A percentile compares a stretch with the other conserved stretches of the same genome.
phyloP scores from a whole-genome alignment of 495 filamentous ascomycete species.

The Neurospora sp. region DNA sequence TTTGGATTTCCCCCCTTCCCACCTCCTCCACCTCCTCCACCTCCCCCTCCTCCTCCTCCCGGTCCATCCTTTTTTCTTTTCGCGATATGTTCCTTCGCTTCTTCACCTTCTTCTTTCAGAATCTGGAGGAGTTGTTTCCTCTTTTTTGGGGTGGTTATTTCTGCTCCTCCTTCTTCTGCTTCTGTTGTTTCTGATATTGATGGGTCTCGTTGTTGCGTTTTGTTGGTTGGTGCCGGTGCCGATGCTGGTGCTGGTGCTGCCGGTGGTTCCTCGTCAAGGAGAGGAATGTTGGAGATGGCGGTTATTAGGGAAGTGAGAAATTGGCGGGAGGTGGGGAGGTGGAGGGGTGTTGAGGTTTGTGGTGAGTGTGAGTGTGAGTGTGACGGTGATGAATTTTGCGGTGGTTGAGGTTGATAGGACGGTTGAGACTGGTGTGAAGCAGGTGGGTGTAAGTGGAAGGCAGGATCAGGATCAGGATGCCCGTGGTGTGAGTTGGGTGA shows the following conservation, averaged over 20 bases:
- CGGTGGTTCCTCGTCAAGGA: conserved; percentile 1
- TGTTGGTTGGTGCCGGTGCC: no score
- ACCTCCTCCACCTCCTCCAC: no score
- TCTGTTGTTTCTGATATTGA: not conserved
- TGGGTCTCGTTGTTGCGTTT: no score
- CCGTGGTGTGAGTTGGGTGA: not conserved
- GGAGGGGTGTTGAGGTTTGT: not conserved
- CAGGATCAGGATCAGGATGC: not conserved
- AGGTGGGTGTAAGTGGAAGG: not conserved
- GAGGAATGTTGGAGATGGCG: conserved; percentile 30
- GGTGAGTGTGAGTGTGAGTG: not conserved
- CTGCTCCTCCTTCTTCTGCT: not conserved
- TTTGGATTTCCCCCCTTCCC: conserved; percentile 12
- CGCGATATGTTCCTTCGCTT: no score
- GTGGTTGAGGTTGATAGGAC: not conserved
- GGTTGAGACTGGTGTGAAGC: not conserved
- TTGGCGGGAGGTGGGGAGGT: conserved; percentile 28
- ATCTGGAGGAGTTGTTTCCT: not conserved
- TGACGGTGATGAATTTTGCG: not conserved
- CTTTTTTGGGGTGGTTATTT: no score
- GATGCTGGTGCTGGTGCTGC: not conserved
- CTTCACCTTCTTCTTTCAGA: not conserved
- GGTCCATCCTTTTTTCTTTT: no score
- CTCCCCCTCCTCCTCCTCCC: no score
- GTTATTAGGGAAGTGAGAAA: conserved; percentile 38